phyloP scores from a whole-genome alignment of 768 basidiomycete genomes.

The Amanita exitialis region DNA sequence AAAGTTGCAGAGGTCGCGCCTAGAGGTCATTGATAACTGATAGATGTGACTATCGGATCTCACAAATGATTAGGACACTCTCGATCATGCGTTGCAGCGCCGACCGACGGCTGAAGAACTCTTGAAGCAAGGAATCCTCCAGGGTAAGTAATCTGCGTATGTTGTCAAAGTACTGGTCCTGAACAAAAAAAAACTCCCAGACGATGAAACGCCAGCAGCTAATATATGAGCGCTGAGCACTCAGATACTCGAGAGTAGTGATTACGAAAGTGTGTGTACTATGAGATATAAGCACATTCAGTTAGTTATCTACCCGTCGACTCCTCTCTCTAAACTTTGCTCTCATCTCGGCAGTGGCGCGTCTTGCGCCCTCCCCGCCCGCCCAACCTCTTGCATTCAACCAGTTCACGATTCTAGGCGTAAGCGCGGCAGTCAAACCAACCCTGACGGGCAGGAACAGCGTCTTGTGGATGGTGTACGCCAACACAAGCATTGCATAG shows the following conservation, averaged over 20 bases:
- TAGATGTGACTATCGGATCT: neutral
- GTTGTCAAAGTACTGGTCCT: neutral
- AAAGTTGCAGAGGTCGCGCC: slow-evolving; percentile 49
- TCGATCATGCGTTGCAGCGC: slow-evolving; percentile 47
- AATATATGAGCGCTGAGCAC: neutral
- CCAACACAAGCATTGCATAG: slow-evolving; percentile 87
- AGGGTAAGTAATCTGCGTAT: slow-evolving; percentile 11
- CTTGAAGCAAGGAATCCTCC: slow-evolving; percentile 54
- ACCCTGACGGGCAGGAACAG: slow-evolving; percentile 82
- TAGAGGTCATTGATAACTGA: slow-evolving; percentile 33
- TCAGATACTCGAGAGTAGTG: neutral
- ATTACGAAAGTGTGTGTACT: neutral
- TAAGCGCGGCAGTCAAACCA: slow-evolving; percentile 79
- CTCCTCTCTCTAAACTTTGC: slow-evolving; percentile 32
- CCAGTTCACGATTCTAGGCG: slow-evolving; percentile 83
- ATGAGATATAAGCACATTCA: slow-evolving; percentile 2
- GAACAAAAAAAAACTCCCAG: neutral
- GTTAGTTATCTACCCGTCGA: slow-evolving; percentile 14
- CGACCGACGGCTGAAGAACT: slow-evolving; percentile 54
- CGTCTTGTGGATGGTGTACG: slow-evolving; percentile 95
- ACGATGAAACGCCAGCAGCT: neutral
- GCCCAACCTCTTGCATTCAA: slow-evolving; percentile 76
- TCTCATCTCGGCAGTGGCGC: slow-evolving; percentile 47
- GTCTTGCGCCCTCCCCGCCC: slow-evolving; percentile 55
- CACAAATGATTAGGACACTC: slow-evolving; percentile 36